These are phyloP conservation scores for Malus hybrid DNA, from an alignment of 331 rosid genomes.

Conservation along the genomic window DNA sequence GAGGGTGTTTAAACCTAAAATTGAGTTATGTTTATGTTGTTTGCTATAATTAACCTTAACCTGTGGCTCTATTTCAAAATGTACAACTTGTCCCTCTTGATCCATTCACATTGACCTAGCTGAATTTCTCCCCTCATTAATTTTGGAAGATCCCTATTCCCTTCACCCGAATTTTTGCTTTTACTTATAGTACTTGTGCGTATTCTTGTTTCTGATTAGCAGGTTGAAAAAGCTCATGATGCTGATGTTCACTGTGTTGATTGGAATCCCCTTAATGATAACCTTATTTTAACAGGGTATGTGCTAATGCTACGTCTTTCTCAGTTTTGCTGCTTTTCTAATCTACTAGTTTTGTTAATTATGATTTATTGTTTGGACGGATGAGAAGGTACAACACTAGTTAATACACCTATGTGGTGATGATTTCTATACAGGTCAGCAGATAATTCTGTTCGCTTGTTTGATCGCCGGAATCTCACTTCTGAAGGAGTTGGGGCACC, in stretches of 20 bases:
- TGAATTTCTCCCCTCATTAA: not conserved
- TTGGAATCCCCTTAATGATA: conserved; percentile 95
- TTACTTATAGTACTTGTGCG: not conserved
- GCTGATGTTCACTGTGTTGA: conserved; percentile 99
- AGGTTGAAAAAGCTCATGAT: conserved; percentile 98
- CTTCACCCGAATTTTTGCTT: not conserved
- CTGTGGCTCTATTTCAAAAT: not conserved
- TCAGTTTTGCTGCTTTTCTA: not conserved
- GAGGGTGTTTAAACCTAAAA: not conserved
- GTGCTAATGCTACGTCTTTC: conserved; percentile 13
- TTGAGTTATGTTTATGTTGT: not conserved
- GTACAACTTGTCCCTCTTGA: not conserved
- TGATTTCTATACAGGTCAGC: conserved; percentile 62
- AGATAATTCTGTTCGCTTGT: conserved; percentile 87
- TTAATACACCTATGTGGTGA: conserved; percentile 7
- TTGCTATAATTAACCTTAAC: not conserved
- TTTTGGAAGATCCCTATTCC: not conserved
- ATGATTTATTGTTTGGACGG: not conserved
- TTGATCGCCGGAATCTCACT: conserved; percentile 92
- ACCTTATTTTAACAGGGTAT: conserved; percentile 96
- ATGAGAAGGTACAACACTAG: not conserved
- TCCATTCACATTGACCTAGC: not conserved
- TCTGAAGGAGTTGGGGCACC: conserved; percentile 90
- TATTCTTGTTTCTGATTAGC: conserved; percentile 23
- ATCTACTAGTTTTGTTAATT: not conserved